Evolutionary conservation across 75 land plant genomes (phyloP).

Genomic region (Cupressus sempervirens): DNA sequence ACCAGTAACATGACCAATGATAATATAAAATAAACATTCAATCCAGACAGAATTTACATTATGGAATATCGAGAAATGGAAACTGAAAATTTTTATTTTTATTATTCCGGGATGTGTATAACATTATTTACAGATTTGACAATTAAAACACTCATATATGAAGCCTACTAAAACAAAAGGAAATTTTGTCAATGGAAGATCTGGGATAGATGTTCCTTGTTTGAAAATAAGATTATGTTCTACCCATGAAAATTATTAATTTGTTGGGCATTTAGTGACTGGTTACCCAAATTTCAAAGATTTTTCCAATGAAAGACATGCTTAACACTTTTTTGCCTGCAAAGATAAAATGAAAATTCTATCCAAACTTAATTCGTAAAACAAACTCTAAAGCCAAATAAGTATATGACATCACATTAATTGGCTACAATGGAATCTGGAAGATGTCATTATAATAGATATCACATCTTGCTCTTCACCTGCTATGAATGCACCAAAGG

Average conservation of each 20-base stretch:
- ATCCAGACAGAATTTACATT: neutral
- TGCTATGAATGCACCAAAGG: neutral
- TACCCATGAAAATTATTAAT: neutral
- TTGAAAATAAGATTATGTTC: neutral
- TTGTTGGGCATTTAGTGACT: neutral
- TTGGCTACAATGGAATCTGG: too few relatives aligned
- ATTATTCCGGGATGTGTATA: neutral
- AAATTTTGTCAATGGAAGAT: neutral
- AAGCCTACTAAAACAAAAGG: neutral
- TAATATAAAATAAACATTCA: neutral
- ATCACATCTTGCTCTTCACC: neutral
- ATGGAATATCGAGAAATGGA: neutral
- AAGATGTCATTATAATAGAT: neutral
- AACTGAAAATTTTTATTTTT: neutral
- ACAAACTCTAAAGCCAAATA: neutral
- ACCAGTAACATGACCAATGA: neutral
- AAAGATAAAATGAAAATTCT: neutral
- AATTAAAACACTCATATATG: neutral
- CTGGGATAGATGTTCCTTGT: neutral
- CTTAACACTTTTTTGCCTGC: neutral
- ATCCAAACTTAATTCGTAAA: neutral
- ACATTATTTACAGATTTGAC: neutral
- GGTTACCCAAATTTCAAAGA: neutral
- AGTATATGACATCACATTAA: neutral
- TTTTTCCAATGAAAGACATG: neutral